phyloP scores from a whole-genome alignment of 2,329 filamentous ascomycete genomes.

The Stromatinia cepivora region DNA sequence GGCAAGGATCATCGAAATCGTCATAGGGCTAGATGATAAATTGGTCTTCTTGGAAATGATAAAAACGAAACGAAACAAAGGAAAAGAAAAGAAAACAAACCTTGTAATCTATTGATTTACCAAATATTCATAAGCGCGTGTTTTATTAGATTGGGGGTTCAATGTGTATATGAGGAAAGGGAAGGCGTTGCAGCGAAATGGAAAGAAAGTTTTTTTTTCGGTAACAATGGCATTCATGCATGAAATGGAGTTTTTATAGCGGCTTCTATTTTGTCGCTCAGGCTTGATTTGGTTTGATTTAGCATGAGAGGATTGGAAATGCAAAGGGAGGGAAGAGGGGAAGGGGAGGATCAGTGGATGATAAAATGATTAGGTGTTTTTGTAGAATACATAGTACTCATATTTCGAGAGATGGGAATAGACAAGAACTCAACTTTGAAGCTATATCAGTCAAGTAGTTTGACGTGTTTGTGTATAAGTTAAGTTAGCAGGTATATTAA shows the following conservation, averaged over 20 bases:
- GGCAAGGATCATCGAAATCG: slow-evolving; percentile 38
- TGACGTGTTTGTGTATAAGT: background rate
- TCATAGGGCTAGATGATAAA: slow-evolving; percentile 38
- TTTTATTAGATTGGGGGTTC: slow-evolving; percentile 27
- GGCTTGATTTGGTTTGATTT: background rate
- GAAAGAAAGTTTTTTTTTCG: background rate
- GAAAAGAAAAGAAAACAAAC: background rate
- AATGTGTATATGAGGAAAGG: slow-evolving; percentile 33
- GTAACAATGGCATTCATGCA: slow-evolving; percentile 7
- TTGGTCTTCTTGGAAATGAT: background rate
- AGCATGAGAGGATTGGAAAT: slow-evolving; percentile 13
- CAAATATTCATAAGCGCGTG: slow-evolving; percentile 18
- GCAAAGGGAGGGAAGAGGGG: background rate
- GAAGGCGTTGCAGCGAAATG: slow-evolving; percentile 13
- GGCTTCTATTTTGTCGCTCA: background rate
- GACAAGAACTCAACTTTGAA: slow-evolving; percentile 5
- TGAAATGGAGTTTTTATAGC: slow-evolving; percentile 12
- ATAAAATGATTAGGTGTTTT: background rate
- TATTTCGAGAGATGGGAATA: background rate
- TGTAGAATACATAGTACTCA: background rate
- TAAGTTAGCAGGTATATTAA: background rate
- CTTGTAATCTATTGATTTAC: slow-evolving; percentile 23
- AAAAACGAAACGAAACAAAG: background rate
- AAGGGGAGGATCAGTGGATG: slow-evolving; percentile 2
- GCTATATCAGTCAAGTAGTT: background rate